Evolutionary conservation across 2,329 filamentous ascomycete species (phyloP), one percentile per base, ranked within the genome.

Genomic region (Sporothrix phasma): DNA sequence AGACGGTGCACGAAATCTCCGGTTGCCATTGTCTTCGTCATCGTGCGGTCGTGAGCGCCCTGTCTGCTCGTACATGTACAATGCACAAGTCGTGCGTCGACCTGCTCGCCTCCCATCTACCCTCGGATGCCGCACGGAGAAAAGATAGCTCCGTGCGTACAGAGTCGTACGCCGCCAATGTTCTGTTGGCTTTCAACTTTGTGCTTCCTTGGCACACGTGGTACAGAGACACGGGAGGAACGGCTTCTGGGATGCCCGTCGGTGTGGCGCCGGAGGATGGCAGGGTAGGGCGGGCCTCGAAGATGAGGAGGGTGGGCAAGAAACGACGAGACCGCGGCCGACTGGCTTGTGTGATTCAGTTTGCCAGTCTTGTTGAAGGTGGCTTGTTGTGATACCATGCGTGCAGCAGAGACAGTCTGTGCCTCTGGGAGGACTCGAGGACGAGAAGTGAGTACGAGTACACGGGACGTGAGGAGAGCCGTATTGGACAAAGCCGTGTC

Each of bases 201-300:
- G 6, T 43, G 15, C 22, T 59, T 15, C 19, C 37, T 43, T 43
- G 31, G 22, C 22, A 19, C 24, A 6, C 8, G 56, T 59, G 19
- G 39, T 19, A 59, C 56, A 59, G 22, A 59, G 17, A 31, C 39
- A 45, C 24, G 17, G 56, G 39, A 43, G 56, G 15, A 45, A 45
- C 39, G 10, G 39, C 37, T 29, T 61, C 31, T 49, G 45, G 19
- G 46, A 61, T 61, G 45, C 45, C 45, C 45, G 59, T 61, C 31
- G 59, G 59, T 51, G 59, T 61, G 59, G 59, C 45, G 29, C 59
- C 59, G 59, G 45, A 26, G 45, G 59, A 26, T 29, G 34, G 39
- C 46, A 54, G 17, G 17, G 39, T 17, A 19, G 15, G 51, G 29
- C 26, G 29, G 31, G 45, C 45, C 24, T 19, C 11, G 17, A 11